Conservation (phyloP, 257 asterid species). For the Cynanchum wilfordii region DNA sequence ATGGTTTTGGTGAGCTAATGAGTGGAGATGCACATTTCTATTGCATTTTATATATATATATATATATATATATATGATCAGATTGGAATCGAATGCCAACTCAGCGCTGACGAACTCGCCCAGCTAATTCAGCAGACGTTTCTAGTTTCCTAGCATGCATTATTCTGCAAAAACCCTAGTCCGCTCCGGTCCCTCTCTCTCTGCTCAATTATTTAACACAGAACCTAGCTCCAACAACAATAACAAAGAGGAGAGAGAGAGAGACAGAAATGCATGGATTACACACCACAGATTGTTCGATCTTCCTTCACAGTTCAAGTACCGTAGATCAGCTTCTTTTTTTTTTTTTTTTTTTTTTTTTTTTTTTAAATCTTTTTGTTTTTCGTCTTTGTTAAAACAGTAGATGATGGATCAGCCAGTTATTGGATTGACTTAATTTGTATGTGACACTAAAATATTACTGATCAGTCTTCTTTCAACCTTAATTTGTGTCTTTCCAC, state of each 20-base stretch:
- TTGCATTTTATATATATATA: too few relatives aligned
- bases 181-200: background rate
- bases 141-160: slow-evolving; percentile 12
- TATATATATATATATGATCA: slow-evolving; percentile 14
- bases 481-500: background rate
- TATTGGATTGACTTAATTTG: background rate
- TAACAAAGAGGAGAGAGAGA: background rate
- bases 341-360: too few relatives aligned
- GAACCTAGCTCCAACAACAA: background rate
- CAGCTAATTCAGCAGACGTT: slow-evolving; percentile 85
- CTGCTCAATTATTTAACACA: too few relatives aligned
- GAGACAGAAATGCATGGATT: background rate
- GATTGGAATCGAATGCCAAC: slow-evolving; percentile 96
- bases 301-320: background rate
- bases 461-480: background rate
- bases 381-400: background rate
- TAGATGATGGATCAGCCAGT: too few relatives aligned
- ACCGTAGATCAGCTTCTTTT: background rate
- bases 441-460: background rate
- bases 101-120: slow-evolving; percentile 94
- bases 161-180: background rate
- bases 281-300: background rate
- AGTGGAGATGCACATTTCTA: background rate
- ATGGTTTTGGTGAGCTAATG: background rate
- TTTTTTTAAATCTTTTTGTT: background rate